Percentiles rank a stretch among this genome's conserved stretches.
phyloP scores from a whole-genome alignment of 2,329 filamentous ascomycete genomes.

The Keithomyces neogunnii region DNA sequence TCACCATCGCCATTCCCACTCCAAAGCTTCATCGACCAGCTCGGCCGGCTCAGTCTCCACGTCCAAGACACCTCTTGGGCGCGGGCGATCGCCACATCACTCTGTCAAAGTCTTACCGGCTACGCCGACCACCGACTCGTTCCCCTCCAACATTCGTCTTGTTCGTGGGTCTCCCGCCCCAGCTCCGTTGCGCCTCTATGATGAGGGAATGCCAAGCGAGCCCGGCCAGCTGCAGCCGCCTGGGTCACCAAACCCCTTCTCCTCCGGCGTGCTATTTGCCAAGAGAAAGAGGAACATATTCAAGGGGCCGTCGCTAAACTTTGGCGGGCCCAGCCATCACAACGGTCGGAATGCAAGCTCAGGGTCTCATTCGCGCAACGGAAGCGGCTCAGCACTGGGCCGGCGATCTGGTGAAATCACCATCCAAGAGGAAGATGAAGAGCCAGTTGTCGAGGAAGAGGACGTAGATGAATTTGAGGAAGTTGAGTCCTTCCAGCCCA shows the following conservation, averaged over 20 bases:
- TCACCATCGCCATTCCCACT: constrained; percentile 78
- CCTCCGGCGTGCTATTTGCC: constrained; percentile 63
- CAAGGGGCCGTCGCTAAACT: constrained; percentile 65
- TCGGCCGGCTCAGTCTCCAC: constrained; percentile 67
- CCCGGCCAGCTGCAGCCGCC: constrained; percentile 29
- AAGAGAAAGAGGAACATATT: constrained; percentile 75
- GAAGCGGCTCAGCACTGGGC: constrained; percentile 55
- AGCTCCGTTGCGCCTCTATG: constrained; percentile 43
- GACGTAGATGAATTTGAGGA: constrained; percentile 44
- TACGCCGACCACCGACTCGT: constrained; percentile 65
- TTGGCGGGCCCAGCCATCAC: constrained; percentile 31
- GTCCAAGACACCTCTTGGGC: constrained; percentile 56
- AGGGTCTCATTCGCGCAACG: constrained; percentile 43
- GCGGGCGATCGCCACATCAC: constrained; percentile 70
- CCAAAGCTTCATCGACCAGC: constrained; percentile 89
- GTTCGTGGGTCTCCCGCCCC: constrained; percentile 53
- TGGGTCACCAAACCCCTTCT: constrained; percentile 50
- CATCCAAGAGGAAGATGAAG: constrained; percentile 58
- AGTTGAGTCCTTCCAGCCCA: constrained; percentile 49
- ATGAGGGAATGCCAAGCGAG: constrained; percentile 46
- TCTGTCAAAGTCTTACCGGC: constrained; percentile 94
- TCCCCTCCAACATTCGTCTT: constrained; percentile 80
- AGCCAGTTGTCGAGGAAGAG: constrained; percentile 30
- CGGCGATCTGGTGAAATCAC: constrained; percentile 66
- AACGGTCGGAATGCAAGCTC: constrained; percentile 29